A percentile compares a stretch with the other conserved stretches of the same genome.
These are phyloP conservation scores for Pyrrhoderma noxium DNA, from an alignment of 1,284 basidiomycete species.

Conservation along the genomic window DNA sequence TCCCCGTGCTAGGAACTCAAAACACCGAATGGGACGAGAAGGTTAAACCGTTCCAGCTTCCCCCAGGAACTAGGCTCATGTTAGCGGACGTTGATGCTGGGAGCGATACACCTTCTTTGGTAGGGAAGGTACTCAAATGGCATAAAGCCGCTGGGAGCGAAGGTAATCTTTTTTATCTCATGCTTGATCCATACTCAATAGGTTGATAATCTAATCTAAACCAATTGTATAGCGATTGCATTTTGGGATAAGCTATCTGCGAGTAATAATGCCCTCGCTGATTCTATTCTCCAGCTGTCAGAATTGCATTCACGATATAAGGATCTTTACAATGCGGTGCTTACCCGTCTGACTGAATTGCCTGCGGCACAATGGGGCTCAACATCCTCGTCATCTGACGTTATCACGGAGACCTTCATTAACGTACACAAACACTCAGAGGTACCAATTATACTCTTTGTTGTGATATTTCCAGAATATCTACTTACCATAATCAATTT, in stretches of 20 bases:
- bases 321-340: constrained; percentile 42
- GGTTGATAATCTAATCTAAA: constrained; percentile 13
- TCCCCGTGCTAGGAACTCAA: constrained; percentile 49
- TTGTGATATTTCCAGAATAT: not conserved
- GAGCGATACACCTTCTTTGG: constrained; percentile 88
- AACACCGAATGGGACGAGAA: constrained; percentile 62
- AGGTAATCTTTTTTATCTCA: constrained; percentile 36
- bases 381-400: not conserved
- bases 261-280: constrained; percentile 52
- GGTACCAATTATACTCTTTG: constrained; percentile 40
- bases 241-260: constrained; percentile 68
- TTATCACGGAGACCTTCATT: constrained; percentile 45
- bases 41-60: constrained; percentile 68
- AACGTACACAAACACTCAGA: constrained; percentile 50
- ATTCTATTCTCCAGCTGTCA: constrained; percentile 44
- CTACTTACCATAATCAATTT: not conserved
- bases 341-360: constrained; percentile 53
- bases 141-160: constrained; percentile 52
- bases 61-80: constrained; percentile 73
- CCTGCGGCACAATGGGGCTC: constrained; percentile 40
- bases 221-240: constrained; percentile 40
- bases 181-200: not conserved
- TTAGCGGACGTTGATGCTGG: constrained; percentile 92
- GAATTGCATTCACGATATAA: constrained; percentile 40
- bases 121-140: constrained; percentile 86